Conservation (phyloP, 441 rosid genomes). For the Gossypium trilobum region DNA sequence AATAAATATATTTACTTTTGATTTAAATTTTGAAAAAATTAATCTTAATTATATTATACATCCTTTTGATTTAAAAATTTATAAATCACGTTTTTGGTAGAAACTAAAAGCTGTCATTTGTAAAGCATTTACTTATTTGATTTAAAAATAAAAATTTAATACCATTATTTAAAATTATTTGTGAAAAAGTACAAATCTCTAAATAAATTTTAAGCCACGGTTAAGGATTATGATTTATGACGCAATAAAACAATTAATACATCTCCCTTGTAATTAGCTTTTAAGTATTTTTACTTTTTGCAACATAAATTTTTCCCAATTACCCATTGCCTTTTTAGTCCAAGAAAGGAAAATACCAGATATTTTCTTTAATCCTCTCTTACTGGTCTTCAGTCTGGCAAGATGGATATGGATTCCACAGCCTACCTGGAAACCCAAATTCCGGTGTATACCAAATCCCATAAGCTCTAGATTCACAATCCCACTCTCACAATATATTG, state of each 20-base stretch:
- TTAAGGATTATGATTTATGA: not conserved
- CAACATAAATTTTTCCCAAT: not conserved
- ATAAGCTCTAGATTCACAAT: slow-evolving; percentile 27
- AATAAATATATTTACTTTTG: not conserved
- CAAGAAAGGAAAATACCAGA: not conserved
- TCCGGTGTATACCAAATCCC: slow-evolving; percentile 9
- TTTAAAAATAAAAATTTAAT: too few relatives aligned
- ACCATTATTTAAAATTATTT: not conserved
- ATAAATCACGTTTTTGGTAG: not conserved
- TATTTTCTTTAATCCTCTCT: not conserved
- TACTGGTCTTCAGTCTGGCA: not conserved
- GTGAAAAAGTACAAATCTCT: not conserved
- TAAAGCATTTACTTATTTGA: not conserved
- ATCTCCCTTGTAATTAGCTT: too few relatives aligned
- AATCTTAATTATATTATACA: too few relatives aligned
- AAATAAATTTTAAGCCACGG: not conserved
- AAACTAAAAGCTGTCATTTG: too few relatives aligned
- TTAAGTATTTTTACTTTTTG: not conserved
- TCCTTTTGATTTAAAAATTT: not conserved
- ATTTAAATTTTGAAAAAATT: too few relatives aligned
- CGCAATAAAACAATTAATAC: not conserved
- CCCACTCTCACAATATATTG: not conserved
- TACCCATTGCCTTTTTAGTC: not conserved
- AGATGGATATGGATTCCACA: slow-evolving; percentile 25
- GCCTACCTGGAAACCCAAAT: slow-evolving; percentile 7